Evolutionary conservation across 176 grass and related monocot species (phyloP).

Genomic region (Aegilops tauschii): DNA sequence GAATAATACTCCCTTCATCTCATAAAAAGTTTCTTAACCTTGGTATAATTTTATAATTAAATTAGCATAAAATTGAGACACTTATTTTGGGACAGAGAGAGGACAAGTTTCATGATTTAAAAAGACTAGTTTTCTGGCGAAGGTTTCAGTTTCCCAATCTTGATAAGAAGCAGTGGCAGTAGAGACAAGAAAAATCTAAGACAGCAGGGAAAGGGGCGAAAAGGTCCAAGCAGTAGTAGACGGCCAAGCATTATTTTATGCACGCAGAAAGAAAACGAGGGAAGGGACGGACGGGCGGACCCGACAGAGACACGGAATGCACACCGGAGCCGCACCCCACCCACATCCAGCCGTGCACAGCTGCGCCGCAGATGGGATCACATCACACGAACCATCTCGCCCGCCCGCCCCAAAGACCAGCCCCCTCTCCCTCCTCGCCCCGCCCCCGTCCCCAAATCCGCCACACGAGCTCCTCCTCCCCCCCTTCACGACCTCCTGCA

Average conservation of each 20-base stretch:
- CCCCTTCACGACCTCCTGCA: background rate
- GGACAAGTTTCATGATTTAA: too few species aligned
- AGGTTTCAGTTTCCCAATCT: too few species aligned
- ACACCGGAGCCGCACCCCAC: conserved; percentile 9
- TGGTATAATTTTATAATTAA: too few species aligned
- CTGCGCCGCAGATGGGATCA: conserved; percentile 35
- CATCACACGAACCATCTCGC: conserved; percentile 42
- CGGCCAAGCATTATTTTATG: background rate
- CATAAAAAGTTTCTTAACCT: too few species aligned
- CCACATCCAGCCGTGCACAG: conserved; percentile 31
- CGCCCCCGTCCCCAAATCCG: conserved; percentile 28
- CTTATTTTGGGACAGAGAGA: too few species aligned
- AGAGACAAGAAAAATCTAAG: background rate
- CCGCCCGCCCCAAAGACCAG: background rate
- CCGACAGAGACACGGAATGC: conserved; percentile 25
- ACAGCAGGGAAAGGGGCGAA: background rate
- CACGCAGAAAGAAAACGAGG: background rate
- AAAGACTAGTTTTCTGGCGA: background rate
- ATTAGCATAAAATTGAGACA: too few species aligned
- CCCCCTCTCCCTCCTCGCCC: background rate
- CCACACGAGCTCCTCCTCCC: conserved; percentile 11
- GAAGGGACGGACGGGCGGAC: background rate
- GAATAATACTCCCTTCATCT: too few species aligned
- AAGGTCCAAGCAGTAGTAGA: background rate
- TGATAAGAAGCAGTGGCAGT: background rate